Evolutionary conservation across 306 rosid species (phyloP).

Genomic region (Sindora glabra): DNA sequence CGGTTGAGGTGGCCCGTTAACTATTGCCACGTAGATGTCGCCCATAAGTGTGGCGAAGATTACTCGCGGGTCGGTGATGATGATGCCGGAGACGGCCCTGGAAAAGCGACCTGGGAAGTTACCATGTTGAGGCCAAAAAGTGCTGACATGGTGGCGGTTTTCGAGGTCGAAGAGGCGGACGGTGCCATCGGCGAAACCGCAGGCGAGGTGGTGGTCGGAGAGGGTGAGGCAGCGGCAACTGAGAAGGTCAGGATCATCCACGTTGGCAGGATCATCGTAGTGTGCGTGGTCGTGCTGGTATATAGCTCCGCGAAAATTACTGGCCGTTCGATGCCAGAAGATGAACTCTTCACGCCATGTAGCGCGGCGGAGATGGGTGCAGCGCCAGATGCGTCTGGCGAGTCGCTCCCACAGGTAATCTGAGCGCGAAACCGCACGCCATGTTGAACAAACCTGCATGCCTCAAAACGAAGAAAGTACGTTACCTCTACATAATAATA

Average conservation of each 20-base stretch:
- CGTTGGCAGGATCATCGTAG: constrained; percentile 37
- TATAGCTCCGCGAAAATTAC: constrained; percentile 30
- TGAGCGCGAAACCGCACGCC: constrained; percentile 72
- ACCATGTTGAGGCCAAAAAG: constrained; percentile 32
- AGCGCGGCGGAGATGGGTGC: constrained; percentile 17
- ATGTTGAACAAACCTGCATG: constrained; percentile 77
- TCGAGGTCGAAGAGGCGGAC: constrained; percentile 61
- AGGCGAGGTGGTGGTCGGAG: constrained; percentile 57
- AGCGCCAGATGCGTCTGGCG: constrained; percentile 56
- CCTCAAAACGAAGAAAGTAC: background rate
- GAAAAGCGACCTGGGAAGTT: constrained; percentile 52
- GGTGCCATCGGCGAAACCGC: constrained; percentile 76
- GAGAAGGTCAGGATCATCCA: constrained; percentile 22
- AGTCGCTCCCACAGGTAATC: constrained; percentile 55
- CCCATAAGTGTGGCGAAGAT: constrained; percentile 58
- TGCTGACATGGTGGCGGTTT: constrained; percentile 34
- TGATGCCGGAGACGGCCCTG: constrained; percentile 57
- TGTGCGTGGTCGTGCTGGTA: constrained; percentile 4
- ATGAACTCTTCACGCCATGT: constrained; percentile 69
- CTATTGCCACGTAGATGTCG: constrained; percentile 39
- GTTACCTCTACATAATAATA: no score
- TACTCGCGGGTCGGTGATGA: constrained; percentile 9
- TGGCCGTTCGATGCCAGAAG: constrained; percentile 63
- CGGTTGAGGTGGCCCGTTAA: background rate
- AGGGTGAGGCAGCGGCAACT: constrained; percentile 69